Evolutionary conservation across 768 basidiomycete species (phyloP), one percentile per base, ranked within the genome.

Genomic region (Lactifluus subvellereus): DNA sequence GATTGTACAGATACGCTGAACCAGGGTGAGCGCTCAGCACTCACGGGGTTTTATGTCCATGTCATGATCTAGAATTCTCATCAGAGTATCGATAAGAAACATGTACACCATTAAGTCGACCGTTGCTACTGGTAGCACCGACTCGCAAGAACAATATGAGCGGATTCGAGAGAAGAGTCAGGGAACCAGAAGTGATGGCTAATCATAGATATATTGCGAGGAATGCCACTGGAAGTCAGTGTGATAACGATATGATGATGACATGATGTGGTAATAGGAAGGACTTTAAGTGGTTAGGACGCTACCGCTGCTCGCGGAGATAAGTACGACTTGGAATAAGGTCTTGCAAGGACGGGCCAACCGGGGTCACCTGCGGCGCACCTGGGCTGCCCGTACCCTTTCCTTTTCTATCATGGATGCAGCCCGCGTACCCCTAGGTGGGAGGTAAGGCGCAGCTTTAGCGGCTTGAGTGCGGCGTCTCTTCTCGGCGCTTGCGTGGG

Each of bases 401-500:
- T 56, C 53, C 22, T 50, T 54, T 38, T 54, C 57, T 14, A 55
- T 20, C 47, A 59, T 64, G 13, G 22, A 18, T 22, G 62, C 62
- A 14, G 65, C 65, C 16, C 61, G 50, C 20, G 65, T 66, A 20
- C 65, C 65, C 11, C n/a, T 45, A 11, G 55, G 51, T 2, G 65
- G 57, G 27, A 47, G 37, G 20, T 57, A 63, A 37, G 50, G 55
- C 40, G 50, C 38, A 49, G 9, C 38, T 45, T 62, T 65, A 6
- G 56, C 61, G n/a, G 8, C 38, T 22, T 62, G 52, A 2, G 38
- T 57, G 2, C 37, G 50, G 30, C 47, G 60, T 30, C 13, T 53
- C 30, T 54, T 62, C 61, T 66, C 61, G 2, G 30, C 64, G 1
- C 38, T 8, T 4, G 57, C 61, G 27, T 57, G 61, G 2, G 61